Percentiles rank a stretch among this genome's conserved stretches.
Conservation (phyloP, 2,329 filamentous ascomycete species). For the Arthrobotrys iridis region DNA sequence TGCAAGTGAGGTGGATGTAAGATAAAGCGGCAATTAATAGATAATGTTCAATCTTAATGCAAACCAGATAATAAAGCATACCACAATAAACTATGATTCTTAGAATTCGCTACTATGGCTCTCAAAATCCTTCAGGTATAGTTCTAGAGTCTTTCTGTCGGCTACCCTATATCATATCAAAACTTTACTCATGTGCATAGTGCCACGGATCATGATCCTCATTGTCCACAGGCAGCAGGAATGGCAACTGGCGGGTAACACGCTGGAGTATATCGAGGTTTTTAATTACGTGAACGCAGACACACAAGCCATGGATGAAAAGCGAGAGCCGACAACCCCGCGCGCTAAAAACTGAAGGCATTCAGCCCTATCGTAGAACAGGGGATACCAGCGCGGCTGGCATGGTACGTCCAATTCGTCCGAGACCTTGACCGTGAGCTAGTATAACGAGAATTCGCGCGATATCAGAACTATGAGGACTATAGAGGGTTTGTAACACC, state of each 20-base stretch:
- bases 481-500: conserved; percentile 10
- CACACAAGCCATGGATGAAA: neutral
- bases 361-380: conserved; percentile 1
- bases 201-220: no score
- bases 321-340: neutral
- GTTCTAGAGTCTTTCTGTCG: no score
- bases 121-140: no score
- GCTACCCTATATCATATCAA: no score
- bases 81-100: no score
- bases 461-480: neutral
- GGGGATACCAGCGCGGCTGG: neutral
- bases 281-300: no score
- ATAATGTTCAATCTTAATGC: neutral
- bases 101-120: no score
- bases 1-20: neutral
- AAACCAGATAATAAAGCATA: neutral
- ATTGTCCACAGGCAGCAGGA: no score
- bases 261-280: no score
- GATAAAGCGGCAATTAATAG: neutral
- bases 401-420: neutral
- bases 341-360: neutral
- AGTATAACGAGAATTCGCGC: conserved; percentile 21
- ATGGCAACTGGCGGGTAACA: no score
- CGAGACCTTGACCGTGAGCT: neutral
- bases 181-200: no score